Base-by-base conservation (phyloP, 2,329 filamentous ascomycete species). In the Fusarium piperis region DNA sequence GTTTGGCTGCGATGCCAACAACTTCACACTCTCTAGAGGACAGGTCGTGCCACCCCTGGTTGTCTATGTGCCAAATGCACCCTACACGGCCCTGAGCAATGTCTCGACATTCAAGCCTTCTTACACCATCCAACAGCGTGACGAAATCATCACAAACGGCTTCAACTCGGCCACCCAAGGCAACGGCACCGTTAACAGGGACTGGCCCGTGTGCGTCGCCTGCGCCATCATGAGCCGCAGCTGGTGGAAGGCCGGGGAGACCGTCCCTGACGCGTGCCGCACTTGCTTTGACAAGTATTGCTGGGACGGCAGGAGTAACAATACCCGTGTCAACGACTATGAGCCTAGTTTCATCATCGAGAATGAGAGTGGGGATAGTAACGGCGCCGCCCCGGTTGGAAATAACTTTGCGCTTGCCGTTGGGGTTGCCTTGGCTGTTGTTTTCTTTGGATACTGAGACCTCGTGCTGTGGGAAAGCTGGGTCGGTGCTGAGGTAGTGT, bases 281-380 rank as follows among this genome's bases (percentile, higher is more conserved):
- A 74, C 84, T 41, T 97, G 94, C 83, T 97, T 97, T 80, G 72
- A 84, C 12, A 80, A 85, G n/a, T 97, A 97, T 83, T 97, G 94
- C 86, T 97, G 94, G 94, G 88, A 97, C 78, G 94, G 94, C 1
- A 53, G 35, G 16, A 92, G 87, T 1, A 74, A 78, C 58, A 32
- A 64, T 23, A 60, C 62, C 2, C 30, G 18, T 2, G 62, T 64
- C 3, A 32, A 46, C 6, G 35, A 35, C 2, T 64, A 64, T 26
- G 35, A 60, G 12, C 62, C 62, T 9, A 20, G 13, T 6, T 64
- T 41, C n/a, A 32, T 64, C 16, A 60, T 64, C 8, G 18, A 51
- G 26, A 51, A 51, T 30, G 26, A 51, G 16, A 51, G 6, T 18
- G 26, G 3, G 3, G 44, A 51, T 30, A 51, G 44, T 28, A 48